These are phyloP conservation scores for Leccinum boreale DNA, from an alignment of 768 basidiomycete genomes.

Conservation along the genomic window DNA sequence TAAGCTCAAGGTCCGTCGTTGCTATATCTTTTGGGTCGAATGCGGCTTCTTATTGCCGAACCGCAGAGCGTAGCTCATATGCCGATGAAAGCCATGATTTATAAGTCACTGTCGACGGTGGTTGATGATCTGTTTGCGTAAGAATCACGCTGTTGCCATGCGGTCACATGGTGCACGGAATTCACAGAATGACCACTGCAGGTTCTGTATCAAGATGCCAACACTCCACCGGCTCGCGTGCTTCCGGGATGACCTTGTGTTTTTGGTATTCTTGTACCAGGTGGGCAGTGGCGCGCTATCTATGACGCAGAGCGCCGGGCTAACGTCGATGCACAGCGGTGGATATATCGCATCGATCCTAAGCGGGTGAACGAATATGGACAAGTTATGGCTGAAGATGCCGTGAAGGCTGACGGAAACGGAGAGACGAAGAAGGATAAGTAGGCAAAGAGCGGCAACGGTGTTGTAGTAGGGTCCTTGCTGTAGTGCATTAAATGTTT, in stretches of 20 bases:
- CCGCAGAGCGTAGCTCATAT: constrained; percentile 90
- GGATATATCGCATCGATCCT: constrained; percentile 96
- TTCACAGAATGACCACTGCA: constrained; percentile 31
- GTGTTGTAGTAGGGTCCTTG: neutral
- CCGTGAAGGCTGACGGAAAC: constrained; percentile 36
- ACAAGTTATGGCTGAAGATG: constrained; percentile 64
- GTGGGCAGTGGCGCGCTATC: constrained; percentile 38
- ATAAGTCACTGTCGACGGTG: constrained; percentile 86
- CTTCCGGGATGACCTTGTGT: constrained; percentile 89
- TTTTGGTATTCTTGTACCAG: constrained; percentile 91
- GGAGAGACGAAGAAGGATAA: constrained; percentile 57
- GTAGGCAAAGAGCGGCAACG: constrained; percentile 25
- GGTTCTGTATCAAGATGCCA: constrained; percentile 97
- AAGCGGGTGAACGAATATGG: constrained; percentile 97
- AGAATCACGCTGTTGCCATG: constrained; percentile 28
- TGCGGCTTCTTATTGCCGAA: constrained; percentile 5
- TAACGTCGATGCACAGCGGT: constrained; percentile 54
- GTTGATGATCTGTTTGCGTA: constrained; percentile 93
- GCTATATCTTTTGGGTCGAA: constrained; percentile 4
- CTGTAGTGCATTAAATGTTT: constrained; percentile 4
- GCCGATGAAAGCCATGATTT: constrained; percentile 98
- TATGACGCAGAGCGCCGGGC: neutral
- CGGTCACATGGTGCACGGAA: constrained; percentile 9
- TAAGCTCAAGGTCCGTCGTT: constrained; percentile 75
- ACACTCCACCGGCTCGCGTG: constrained; percentile 87